phyloP scores from a whole-genome alignment of 345 rosid genomes.

The Eucalyptus tenuipes region DNA sequence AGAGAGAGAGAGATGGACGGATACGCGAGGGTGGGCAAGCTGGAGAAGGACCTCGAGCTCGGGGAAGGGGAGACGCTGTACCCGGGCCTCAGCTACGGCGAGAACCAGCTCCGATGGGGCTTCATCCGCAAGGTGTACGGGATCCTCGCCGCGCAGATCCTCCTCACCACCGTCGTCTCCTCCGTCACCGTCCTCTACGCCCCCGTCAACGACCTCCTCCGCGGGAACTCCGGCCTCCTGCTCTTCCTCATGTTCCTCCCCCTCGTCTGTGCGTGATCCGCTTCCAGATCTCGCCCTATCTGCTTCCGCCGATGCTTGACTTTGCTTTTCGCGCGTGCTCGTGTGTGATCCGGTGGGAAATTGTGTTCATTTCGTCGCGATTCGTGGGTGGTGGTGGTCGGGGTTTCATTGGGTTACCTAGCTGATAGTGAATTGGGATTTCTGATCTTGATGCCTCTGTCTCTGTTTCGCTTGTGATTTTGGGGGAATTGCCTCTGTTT shows the following conservation, averaged over 20 bases:
- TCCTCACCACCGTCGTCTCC: conserved; percentile 75
- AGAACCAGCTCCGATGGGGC: conserved; percentile 91
- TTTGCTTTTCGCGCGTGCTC: neutral
- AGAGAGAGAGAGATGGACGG: conserved; percentile 33
- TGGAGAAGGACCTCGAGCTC: conserved; percentile 33
- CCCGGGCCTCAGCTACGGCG: conserved; percentile 74
- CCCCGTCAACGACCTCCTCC: conserved; percentile 56
- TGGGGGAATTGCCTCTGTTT: neutral
- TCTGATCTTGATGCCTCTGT: neutral
- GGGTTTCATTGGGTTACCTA: neutral
- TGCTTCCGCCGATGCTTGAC: neutral
- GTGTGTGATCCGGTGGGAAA: neutral
- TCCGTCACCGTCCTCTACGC: conserved; percentile 51
- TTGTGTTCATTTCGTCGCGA: neutral
- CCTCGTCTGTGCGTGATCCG: conserved; percentile 44
- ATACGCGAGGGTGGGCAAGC: conserved; percentile 33
- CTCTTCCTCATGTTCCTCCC: conserved; percentile 66
- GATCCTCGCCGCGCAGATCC: conserved; percentile 68
- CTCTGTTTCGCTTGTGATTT: neutral
- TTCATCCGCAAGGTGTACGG: conserved; percentile 90
- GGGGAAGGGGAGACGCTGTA: conserved; percentile 59
- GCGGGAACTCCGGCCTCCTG: conserved; percentile 62
- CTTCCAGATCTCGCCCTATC: neutral
- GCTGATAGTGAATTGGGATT: neutral
- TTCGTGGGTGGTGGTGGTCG: neutral